phyloP scores from a whole-genome alignment of 441 rosid species.

The Euphorbia corollata region DNA sequence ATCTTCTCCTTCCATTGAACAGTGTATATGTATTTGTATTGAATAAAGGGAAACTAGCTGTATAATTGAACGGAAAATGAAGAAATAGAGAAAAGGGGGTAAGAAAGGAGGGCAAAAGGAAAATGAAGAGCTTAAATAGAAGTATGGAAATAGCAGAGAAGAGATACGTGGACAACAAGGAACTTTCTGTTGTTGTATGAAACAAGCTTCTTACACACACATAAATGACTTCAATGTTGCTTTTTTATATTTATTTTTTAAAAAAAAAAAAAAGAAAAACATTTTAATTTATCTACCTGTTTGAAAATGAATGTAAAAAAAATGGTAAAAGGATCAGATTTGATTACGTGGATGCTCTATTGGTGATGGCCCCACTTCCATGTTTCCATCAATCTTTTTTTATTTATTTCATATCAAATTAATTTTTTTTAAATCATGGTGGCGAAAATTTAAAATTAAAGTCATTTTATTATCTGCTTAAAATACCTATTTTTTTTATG shows the following conservation, averaged over 20 bases:
- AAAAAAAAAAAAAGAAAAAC: neutral
- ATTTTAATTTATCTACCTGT: neutral
- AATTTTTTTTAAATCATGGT: no score
- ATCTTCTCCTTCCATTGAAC: conserved; percentile 47
- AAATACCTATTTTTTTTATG: no score
- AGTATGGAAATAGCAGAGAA: conserved; percentile 30
- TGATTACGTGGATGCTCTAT: no score
- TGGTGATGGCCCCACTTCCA: no score
- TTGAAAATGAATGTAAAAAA: neutral
- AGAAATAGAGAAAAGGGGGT: conserved; percentile 27
- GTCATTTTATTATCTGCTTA: neutral
- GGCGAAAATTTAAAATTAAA: no score
- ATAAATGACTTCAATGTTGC: conserved; percentile 3
- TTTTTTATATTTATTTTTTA: conserved; percentile 6
- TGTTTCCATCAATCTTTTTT: no score
- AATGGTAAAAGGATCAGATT: neutral
- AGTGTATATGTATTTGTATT: neutral
- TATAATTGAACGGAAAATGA: neutral
- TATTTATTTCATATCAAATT: no score
- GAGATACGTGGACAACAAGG: conserved; percentile 67
- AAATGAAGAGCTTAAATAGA: conserved; percentile 45
- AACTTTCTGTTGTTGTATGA: conserved; percentile 35
- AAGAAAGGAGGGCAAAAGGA: conserved; percentile 42
- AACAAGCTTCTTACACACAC: conserved; percentile 30
- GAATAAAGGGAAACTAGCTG: neutral